These are phyloP conservation scores for apple (Malus domestica) DNA, from an alignment of 306 rosid species.

Conservation along the genomic window DNA sequence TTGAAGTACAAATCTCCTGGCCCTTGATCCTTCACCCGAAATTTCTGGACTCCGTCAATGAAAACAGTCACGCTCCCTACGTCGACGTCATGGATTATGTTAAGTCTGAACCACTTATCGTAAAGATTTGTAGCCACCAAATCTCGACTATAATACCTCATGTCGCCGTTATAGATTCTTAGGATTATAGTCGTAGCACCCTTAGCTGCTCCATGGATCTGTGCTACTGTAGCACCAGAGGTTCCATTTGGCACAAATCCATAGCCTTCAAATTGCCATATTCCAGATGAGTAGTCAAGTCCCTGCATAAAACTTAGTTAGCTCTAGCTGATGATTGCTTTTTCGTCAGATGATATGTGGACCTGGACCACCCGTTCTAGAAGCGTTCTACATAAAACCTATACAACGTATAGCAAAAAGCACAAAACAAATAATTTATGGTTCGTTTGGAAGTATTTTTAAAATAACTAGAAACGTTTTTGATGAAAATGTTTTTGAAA, in stretches of 20 bases:
- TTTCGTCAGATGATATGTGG: no score
- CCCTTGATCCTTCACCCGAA: not conserved
- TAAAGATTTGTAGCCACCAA: constrained; percentile 33
- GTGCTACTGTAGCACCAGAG: constrained; percentile 39
- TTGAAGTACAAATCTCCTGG: constrained; percentile 16
- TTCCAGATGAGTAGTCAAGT: constrained; percentile 31
- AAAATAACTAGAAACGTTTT: no score
- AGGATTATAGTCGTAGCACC: constrained; percentile 27
- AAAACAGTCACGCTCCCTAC: constrained; percentile 14
- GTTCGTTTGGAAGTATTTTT: no score
- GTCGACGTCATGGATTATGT: constrained; percentile 35
- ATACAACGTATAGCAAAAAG: no score
- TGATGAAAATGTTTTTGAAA: no score
- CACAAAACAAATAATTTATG: no score
- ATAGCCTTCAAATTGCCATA: constrained; percentile 55
- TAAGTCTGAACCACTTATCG: constrained; percentile 37
- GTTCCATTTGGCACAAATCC: constrained; percentile 40
- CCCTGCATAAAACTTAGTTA: constrained; percentile 19
- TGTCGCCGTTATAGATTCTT: constrained; percentile 33
- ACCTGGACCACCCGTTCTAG: no score
- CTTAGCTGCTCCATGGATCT: constrained; percentile 33
- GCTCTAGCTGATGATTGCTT: no score
- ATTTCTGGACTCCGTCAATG: constrained; percentile 8
- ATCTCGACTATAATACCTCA: constrained; percentile 23
- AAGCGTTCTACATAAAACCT: no score